Percentiles rank a stretch among this genome's conserved stretches.
phyloP scores from a whole-genome alignment of 768 basidiomycete genomes.

The Tricholoma bakamatsutake region DNA sequence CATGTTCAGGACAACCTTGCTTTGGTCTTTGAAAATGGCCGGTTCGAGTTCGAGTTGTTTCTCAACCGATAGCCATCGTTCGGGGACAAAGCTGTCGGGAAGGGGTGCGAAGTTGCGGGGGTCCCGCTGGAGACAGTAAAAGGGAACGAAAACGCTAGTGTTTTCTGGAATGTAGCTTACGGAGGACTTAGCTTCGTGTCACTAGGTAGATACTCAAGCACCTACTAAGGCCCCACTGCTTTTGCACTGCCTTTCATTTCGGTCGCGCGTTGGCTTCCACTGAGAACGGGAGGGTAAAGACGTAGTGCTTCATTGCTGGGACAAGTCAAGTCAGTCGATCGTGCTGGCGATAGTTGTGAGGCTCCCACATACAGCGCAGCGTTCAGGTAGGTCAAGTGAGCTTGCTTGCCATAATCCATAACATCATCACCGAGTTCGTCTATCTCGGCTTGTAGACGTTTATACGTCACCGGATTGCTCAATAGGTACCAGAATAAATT shows the following conservation, averaged over 20 bases:
- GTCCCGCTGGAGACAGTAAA: conserved; percentile 40
- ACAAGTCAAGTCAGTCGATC: background rate
- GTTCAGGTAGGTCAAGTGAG: conserved; percentile 30
- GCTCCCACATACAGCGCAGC: conserved; percentile 26
- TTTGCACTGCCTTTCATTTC: conserved; percentile 30
- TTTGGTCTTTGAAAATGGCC: conserved; percentile 23
- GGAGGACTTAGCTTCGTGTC: background rate
- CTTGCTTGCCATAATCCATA: conserved; percentile 20
- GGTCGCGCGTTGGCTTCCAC: conserved; percentile 38
- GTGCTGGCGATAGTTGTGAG: background rate
- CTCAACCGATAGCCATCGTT: conserved; percentile 28
- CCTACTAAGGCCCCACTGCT: conserved; percentile 35
- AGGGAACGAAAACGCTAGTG: conserved; percentile 37
- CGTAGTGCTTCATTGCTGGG: conserved; percentile 45
- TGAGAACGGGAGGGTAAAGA: conserved; percentile 43
- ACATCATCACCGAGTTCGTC: conserved; percentile 23
- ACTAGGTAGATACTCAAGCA: background rate
- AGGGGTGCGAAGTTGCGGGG: conserved; percentile 39
- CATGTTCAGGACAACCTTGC: conserved; percentile 17
- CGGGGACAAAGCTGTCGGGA: conserved; percentile 38
- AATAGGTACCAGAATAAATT: conserved; percentile 31
- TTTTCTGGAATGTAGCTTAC: conserved; percentile 40
- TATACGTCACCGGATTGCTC: conserved; percentile 24
- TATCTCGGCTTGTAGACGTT: conserved; percentile 29
- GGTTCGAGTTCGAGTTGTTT: conserved; percentile 24